These are phyloP conservation scores for Elaeis oleifera DNA, from an alignment of 202 grass and related monocot species.

Conservation along the genomic window DNA sequence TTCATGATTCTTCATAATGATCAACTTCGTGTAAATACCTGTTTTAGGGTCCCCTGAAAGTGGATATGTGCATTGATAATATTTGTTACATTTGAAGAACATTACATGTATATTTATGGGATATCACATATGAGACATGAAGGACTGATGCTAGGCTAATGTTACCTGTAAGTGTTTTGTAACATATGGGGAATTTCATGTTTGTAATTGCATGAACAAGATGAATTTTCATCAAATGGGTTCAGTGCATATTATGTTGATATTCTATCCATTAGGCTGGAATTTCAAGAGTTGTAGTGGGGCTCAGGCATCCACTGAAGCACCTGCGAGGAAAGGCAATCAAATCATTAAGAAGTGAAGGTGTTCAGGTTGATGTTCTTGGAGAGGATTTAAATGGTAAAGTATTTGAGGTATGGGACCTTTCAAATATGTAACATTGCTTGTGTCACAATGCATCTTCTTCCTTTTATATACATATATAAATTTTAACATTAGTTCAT, in stretches of 20 bases:
- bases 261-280: slow-evolving; percentile 63
- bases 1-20: too few relatives aligned
- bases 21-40: too few relatives aligned
- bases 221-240: too few relatives aligned
- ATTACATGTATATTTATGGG: too few relatives aligned
- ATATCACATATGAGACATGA: too few relatives aligned
- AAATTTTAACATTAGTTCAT: background rate
- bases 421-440: background rate
- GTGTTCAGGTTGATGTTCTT: slow-evolving; percentile 79
- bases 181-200: too few relatives aligned
- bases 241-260: background rate
- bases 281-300: slow-evolving; percentile 75
- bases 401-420: slow-evolving; percentile 43
- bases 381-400: slow-evolving; percentile 71
- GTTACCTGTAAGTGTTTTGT: too few relatives aligned
- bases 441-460: background rate
- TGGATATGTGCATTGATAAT: too few relatives aligned
- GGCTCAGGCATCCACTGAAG: slow-evolving; percentile 70
- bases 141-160: too few relatives aligned
- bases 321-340: slow-evolving; percentile 87
- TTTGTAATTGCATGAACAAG: too few relatives aligned
- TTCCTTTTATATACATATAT: background rate
- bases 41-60: too few relatives aligned
- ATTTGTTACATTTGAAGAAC: too few relatives aligned
- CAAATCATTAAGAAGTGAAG: slow-evolving; percentile 59